Base-by-base conservation (phyloP, 164 flowering plant genomes). In the Magnolia changhungtana region DNA sequence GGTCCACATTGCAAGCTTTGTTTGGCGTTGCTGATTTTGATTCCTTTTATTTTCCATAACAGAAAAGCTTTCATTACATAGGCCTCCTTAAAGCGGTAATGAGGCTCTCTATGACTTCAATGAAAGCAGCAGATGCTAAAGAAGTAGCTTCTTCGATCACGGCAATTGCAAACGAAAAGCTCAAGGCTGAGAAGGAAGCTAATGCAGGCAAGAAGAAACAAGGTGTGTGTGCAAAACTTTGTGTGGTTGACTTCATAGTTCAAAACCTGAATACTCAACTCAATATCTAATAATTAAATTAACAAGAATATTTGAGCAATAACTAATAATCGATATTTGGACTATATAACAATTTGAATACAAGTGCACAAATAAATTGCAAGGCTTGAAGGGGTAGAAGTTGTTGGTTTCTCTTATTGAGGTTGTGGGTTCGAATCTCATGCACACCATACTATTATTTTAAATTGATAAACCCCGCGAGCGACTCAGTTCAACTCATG, bases 21-120 rank as follows among this genome's bases (percentile, higher is more conserved):
- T 21, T 51, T 52, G 23, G 63, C 9, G 1, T 4, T 18, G 6
- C 45, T 20, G 78, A 24, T 27, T 27, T 5, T 63, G 45, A 50
- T 66, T 50, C 51, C 4, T 16, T 31, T 50, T 7, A 1, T 31
- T 45, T 23, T 51, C 69, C 21, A 18, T 73, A 81, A 75, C 93
- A 96, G 99, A 94, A 96, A 89, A 96, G 99, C 82, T 96, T 81
- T 81, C 96, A 96, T 76, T 96, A 94, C 80, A 83, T 91, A 49
- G 88, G 89, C 67, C 77, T 96, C 78, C 95, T 96, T 18, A 96
- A 92, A 84, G 83, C 93, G 6, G 95, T 92, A 7, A 90, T 94
- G 93, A 89, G 99, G 82, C 76, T 92, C 23, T 94, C 99, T 23
- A 87, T 88, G 93, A 81, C 86, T 31, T 24, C 84, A 31, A 68